Evolutionary conservation across 805 yeast genomes (phyloP), one percentile per base, ranked within the genome.

Genomic region (Saturnispora bothae): DNA sequence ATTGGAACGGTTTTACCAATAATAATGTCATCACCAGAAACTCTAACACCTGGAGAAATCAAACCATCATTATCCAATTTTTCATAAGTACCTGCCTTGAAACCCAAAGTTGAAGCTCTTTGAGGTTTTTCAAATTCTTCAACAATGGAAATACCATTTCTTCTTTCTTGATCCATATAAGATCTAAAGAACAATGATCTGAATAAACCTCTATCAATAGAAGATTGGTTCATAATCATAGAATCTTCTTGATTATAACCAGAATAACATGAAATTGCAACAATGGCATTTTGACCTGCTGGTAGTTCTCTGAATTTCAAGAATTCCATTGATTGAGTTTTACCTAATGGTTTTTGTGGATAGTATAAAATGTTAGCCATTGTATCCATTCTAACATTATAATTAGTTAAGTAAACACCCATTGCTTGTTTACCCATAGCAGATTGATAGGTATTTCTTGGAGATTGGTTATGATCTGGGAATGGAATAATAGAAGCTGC

Each of bases 391-490:
- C 98, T 83, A 38, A 89, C 95, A 42, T 80, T 74, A 61, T 89
- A 92, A 57, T 92, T 92, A 4, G 98, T 92, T 53, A 89, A 71
- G 61, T 83, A 89, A 8, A 92, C 97, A 58, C 98, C 98, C 98
- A 92, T 92, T 41, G 98, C 98, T 66, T 92, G 98, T 64, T 92
- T 92, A 76, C 98, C 98, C 98, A 92, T 92, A 47, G 98, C 98
- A 59, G 96, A 88, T 68, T 92, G 98, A 63, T 92, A 92, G 3
- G 98, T 92, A 59, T 92, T 92, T 78, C 98, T 89, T 43, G 98
- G 98, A 43, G 96, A 88, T 69, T 92, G 98, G 63, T 92, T 92
- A 63, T 92, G 99, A 65, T 92, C 98, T 12, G 99, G 99, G 83
- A 92, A 92, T 15, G 99, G 99, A 71, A 92, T 92, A 58, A 92